phyloP scores from a whole-genome alignment of 2,329 filamentous ascomycete genomes.

The Colletotrichum higginsianum region DNA sequence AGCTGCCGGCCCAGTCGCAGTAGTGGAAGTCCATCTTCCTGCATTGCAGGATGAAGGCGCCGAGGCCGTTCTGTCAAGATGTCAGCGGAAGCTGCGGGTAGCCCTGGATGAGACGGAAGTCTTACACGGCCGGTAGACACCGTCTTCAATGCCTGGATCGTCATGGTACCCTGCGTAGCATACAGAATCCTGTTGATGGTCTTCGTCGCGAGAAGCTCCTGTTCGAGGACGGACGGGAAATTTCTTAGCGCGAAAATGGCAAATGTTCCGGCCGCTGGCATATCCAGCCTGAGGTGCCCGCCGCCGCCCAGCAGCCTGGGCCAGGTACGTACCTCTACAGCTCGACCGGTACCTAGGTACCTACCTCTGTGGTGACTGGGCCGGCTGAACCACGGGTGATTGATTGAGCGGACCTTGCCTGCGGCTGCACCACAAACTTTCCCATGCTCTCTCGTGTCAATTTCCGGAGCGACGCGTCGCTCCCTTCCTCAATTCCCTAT shows the following conservation, averaged over 20 bases:
- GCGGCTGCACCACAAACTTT: constrained; percentile 39
- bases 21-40: constrained; percentile 96
- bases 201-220: constrained; percentile 28
- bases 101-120: not conserved
- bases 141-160: constrained; percentile 67
- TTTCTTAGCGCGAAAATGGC: constrained; percentile 39
- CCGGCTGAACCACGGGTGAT: constrained; percentile 30
- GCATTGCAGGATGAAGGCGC: constrained; percentile 97
- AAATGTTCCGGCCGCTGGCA: constrained; percentile 23
- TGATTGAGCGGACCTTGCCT: not conserved
- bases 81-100: constrained; percentile 2
- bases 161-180: constrained; percentile 58
- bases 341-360: too few species aligned
- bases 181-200: constrained; percentile 31
- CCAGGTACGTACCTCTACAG: constrained; percentile 26
- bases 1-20: constrained; percentile 96
- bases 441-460: constrained; percentile 32
- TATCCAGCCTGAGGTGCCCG: not conserved
- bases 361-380: constrained; percentile 3
- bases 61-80: constrained; percentile 85
- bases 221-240: constrained; percentile 28
- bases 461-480: constrained; percentile 32
- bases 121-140: constrained; percentile 69
- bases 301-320: not conserved
- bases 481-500: constrained; percentile 3